Conservation (phyloP, 306 rosid species). For the Cicer arietinum region DNA sequence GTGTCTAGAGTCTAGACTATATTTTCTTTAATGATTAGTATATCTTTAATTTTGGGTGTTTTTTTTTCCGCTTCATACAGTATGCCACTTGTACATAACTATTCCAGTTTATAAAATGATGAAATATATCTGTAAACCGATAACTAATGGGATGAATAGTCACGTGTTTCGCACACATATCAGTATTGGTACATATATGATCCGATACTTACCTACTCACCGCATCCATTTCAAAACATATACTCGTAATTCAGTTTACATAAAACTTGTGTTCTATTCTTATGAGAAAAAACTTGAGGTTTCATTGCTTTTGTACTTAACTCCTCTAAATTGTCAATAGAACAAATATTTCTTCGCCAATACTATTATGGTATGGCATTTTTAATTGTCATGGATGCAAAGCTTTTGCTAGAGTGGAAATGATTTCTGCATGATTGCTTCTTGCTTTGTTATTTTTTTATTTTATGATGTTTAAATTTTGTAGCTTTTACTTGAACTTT, state of each 20-base stretch:
- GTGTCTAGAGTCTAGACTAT: neutral
- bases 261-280: conserved; percentile 5
- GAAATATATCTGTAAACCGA: too few species aligned
- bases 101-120: neutral
- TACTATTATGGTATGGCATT: conserved; percentile 4
- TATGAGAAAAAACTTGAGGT: neutral
- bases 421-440: conserved; percentile 6
- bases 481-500: neutral
- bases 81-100: neutral
- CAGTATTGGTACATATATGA: neutral
- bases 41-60: neutral
- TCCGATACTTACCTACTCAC: neutral
- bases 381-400: neutral
- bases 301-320: neutral
- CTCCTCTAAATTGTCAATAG: conserved; percentile 6
- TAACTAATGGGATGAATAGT: too few species aligned
- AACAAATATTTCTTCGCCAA: neutral
- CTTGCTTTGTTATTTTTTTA: conserved; percentile 14
- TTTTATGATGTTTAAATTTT: neutral
- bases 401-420: neutral
- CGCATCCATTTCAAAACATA: neutral
- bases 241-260: neutral
- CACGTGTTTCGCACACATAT: too few species aligned
- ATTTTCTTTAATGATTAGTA: neutral
- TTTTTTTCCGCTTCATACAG: neutral